Conservation (phyloP, 2,329 filamentous ascomycete genomes). For the Mycosphaerelloides madeirae region DNA sequence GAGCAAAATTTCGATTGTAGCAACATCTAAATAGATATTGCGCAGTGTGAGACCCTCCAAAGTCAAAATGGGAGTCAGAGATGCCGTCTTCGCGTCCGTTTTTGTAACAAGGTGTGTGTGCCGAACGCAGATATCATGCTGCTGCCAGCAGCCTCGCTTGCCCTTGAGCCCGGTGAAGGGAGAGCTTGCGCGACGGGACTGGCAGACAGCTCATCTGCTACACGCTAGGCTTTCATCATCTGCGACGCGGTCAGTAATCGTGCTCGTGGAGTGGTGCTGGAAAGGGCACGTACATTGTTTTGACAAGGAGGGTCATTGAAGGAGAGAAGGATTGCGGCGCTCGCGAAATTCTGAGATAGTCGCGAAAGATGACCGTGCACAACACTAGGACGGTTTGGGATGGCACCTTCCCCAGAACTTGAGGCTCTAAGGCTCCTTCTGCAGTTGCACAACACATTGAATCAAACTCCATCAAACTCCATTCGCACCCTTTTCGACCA, state of each 20-base stretch:
- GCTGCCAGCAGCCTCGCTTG: constrained; percentile 61
- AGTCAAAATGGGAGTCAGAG: constrained; percentile 64
- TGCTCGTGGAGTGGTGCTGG: neutral
- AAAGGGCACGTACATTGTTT: constrained; percentile 70
- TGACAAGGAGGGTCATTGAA: constrained; percentile 96
- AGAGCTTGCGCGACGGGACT: constrained; percentile 69
- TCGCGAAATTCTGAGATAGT: constrained; percentile 9
- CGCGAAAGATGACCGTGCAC: neutral
- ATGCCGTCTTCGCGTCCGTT: constrained; percentile 95
- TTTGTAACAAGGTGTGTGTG: constrained; percentile 96
- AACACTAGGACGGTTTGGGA: too few species aligned
- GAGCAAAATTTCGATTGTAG: neutral
- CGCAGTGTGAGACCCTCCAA: constrained; percentile 4
- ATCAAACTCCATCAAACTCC: neutral
- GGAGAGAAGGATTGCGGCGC: constrained; percentile 38
- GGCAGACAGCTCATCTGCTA: constrained; percentile 75
- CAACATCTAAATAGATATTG: neutral
- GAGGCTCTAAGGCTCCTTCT: too few species aligned
- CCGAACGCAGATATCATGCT: constrained; percentile 98
- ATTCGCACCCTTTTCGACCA: neutral
- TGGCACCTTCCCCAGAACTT: neutral
- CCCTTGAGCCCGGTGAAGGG: constrained; percentile 87
- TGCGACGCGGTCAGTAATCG: constrained; percentile 37
- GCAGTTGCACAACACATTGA: too few species aligned
- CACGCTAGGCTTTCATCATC: constrained; percentile 99